Conservation (phyloP, 495 filamentous ascomycete species). For the Astrothelium subdiscretum region DNA sequence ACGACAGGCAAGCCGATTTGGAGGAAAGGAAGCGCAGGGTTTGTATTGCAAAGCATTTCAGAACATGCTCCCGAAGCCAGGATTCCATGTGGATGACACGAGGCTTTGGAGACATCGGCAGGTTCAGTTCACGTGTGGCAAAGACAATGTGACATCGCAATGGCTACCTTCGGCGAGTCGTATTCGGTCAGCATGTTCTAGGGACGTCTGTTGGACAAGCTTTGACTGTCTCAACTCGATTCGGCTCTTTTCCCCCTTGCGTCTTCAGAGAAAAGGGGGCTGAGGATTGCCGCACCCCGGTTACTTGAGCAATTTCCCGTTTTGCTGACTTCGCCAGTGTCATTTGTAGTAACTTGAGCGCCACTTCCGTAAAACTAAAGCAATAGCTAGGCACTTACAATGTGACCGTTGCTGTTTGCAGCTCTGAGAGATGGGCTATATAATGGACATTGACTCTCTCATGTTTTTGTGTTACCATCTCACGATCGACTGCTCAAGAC, state of each 20-base stretch:
- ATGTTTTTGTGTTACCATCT: neutral
- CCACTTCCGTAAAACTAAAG: neutral
- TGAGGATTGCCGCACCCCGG: neutral
- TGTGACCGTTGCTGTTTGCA: neutral
- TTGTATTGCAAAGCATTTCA: neutral
- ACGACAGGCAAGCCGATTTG: neutral
- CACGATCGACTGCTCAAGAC: neutral
- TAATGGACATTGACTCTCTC: neutral
- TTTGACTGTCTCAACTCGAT: neutral
- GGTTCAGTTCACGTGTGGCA: neutral
- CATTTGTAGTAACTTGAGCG: neutral
- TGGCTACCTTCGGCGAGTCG: neutral
- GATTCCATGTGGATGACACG: neutral
- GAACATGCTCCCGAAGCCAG: neutral
- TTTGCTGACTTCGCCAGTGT: neutral
- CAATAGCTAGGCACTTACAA: neutral
- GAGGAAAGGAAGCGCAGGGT: neutral
- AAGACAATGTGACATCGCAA: neutral
- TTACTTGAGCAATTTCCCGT: neutral
- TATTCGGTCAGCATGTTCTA: neutral
- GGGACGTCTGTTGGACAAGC: neutral
- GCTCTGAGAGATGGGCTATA: neutral
- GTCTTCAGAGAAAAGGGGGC: neutral
- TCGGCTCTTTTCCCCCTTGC: neutral
- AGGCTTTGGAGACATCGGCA: neutral